phyloP scores from a whole-genome alignment of 2,329 filamentous ascomycete species.

The Biscogniauxia mediterranea region DNA sequence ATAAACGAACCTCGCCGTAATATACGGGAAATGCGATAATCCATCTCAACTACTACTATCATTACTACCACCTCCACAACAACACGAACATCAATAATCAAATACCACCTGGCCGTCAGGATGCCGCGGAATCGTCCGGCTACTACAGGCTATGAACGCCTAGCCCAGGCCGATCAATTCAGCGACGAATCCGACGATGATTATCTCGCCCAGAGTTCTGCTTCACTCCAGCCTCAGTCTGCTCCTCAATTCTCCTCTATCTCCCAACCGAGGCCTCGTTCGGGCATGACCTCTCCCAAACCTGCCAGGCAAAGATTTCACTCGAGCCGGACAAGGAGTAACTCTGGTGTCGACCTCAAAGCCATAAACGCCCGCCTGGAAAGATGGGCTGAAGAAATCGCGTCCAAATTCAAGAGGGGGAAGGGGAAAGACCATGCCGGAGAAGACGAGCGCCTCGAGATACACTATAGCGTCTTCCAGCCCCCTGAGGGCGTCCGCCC shows the following conservation, averaged over 20 bases:
- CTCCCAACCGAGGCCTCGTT: slow-evolving; percentile 58
- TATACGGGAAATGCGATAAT: slow-evolving; percentile 11
- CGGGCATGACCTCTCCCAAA: slow-evolving; percentile 58
- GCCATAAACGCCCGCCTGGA: slow-evolving; percentile 95
- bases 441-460: slow-evolving; percentile 87
- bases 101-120: slow-evolving; percentile 22
- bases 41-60: slow-evolving; percentile 2
- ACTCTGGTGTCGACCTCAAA: slow-evolving; percentile 93
- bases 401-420: slow-evolving; percentile 89
- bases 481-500: slow-evolving; percentile 84
- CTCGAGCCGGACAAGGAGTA: slow-evolving; percentile 55
- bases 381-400: slow-evolving; percentile 97
- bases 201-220: slow-evolving; percentile 51
- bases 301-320: slow-evolving; percentile 42
- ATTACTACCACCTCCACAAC: not conserved
- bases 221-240: slow-evolving; percentile 52
- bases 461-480: slow-evolving; percentile 96
- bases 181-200: slow-evolving; percentile 72
- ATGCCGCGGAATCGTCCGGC: slow-evolving; percentile 70
- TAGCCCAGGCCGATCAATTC: slow-evolving; percentile 76
- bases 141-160: slow-evolving; percentile 80
- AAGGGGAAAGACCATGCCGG: slow-evolving; percentile 68
- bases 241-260: slow-evolving; percentile 65
- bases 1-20: not conserved
- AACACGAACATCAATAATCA: not conserved